Conservation (phyloP, 805 yeast species). For the Candida yuanshanica region DNA sequence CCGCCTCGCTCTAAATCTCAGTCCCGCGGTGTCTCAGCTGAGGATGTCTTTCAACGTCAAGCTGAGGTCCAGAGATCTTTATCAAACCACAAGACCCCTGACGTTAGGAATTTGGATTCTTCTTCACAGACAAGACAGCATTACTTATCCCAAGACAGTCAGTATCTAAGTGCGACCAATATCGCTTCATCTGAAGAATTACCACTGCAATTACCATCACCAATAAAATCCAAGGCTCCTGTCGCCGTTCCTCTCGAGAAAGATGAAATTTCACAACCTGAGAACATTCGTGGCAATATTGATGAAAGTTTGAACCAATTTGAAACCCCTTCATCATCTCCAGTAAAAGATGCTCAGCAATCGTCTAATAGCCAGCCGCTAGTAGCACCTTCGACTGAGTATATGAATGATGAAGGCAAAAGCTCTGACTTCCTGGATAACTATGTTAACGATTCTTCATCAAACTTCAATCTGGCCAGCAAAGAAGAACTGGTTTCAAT, state of each 20-base stretch:
- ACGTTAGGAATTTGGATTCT: not conserved
- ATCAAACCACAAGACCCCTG: conserved; percentile 4
- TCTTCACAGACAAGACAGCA: not conserved
- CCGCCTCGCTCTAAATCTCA: not conserved
- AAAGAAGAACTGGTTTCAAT: too few relatives aligned
- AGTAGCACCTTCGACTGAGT: not conserved
- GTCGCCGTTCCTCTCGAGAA: conserved; percentile 15
- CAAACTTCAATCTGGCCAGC: conserved; percentile 7
- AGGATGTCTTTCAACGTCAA: conserved; percentile 20
- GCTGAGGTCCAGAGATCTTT: not conserved
- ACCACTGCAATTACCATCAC: conserved; percentile 25
- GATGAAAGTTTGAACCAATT: not conserved
- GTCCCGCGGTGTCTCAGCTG: conserved; percentile 13
- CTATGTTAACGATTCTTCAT: conserved; percentile 15
- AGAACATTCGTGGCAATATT: not conserved
- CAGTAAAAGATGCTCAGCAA: not conserved
- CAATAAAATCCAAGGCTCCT: conserved; percentile 18
- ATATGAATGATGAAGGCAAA: conserved; percentile 11
- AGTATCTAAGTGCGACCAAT: not conserved
- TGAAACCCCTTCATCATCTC: conserved; percentile 10
- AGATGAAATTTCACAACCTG: not conserved
- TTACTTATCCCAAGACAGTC: not conserved
- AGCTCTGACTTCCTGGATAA: conserved; percentile 26
- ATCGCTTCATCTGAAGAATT: conserved; percentile 15
- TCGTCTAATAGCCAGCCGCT: not conserved